A percentile compares a stretch with the other conserved stretches of the same genome.
phyloP scores from a whole-genome alignment of 139 green algal genomes.

The Chlorella sp. region DNA sequence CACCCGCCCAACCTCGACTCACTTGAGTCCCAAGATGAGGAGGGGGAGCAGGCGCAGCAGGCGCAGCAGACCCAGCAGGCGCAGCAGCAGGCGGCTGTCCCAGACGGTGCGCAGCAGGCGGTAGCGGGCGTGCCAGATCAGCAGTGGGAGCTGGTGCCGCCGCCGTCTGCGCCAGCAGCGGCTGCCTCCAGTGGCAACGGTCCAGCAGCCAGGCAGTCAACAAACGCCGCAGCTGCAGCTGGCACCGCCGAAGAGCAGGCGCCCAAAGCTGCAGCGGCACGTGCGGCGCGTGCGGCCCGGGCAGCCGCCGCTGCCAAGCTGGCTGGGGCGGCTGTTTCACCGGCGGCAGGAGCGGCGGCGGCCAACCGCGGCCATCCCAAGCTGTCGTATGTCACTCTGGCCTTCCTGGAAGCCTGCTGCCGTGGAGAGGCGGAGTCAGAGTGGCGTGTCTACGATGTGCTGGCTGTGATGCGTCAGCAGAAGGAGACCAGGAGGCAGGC shows the following conservation, averaged over 20 bases:
- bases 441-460: conserved; percentile 69
- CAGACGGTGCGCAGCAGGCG: too few species aligned
- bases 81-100: background rate
- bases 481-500: conserved; percentile 51
- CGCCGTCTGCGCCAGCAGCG: background rate
- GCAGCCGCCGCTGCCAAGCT: too few species aligned
- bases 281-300: too few species aligned
- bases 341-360: background rate
- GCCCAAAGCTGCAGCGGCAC: too few species aligned
- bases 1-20: conserved; percentile 6
- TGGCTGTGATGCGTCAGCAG: conserved; percentile 62
- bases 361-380: conserved; percentile 17
- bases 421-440: conserved; percentile 31
- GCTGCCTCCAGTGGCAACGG: background rate
- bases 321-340: background rate
- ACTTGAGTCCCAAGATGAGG: background rate
- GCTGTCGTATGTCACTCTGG: conserved; percentile 55
- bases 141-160: too few species aligned
- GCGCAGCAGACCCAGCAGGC: background rate
- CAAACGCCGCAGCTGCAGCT: too few species aligned
- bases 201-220: too few species aligned
- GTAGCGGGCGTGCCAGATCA: too few species aligned
- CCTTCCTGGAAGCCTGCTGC: conserved; percentile 63
- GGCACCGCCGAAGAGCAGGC: too few species aligned
- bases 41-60: background rate